These are phyloP conservation scores for Tricholoma furcatifolium DNA, from an alignment of 768 basidiomycete species.

Conservation along the genomic window DNA sequence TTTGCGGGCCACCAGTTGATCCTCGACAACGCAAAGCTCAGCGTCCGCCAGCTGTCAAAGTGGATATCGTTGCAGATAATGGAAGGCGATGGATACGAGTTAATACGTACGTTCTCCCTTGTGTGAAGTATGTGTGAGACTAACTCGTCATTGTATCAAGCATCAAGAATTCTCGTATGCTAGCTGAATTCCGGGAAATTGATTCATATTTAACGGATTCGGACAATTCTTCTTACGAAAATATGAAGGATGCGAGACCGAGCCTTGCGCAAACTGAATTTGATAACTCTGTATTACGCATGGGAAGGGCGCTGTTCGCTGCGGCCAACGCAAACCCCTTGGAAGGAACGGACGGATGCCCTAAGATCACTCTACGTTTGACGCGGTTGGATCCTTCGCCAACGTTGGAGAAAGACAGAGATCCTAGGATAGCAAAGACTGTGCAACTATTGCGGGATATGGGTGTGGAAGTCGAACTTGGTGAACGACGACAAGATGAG, in stretches of 20 bases:
- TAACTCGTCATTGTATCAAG: conserved; percentile 34
- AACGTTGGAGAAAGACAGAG: conserved; percentile 27
- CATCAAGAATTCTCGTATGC: conserved; percentile 71
- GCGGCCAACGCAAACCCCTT: conserved; percentile 63
- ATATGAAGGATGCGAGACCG: conserved; percentile 47
- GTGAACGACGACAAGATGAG: conserved; percentile 42
- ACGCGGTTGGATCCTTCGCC: conserved; percentile 61
- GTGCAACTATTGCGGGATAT: conserved; percentile 53
- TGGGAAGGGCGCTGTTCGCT: conserved; percentile 64
- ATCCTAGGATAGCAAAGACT: conserved; percentile 62
- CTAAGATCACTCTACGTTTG: conserved; percentile 59
- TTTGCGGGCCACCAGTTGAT: conserved; percentile 15
- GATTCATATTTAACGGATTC: conserved; percentile 76
- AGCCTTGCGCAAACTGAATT: conserved; percentile 50
- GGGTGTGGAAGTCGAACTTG: conserved; percentile 68
- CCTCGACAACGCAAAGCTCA: conserved; percentile 20
- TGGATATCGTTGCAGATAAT: conserved; percentile 77
- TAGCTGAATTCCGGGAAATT: conserved; percentile 80
- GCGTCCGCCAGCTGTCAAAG: conserved; percentile 52
- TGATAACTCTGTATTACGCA: conserved; percentile 72
- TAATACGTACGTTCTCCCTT: conserved; percentile 66
- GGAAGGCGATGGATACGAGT: conserved; percentile 81
- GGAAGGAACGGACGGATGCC: conserved; percentile 35
- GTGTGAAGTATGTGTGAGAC: neutral
- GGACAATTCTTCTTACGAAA: conserved; percentile 49